These are phyloP conservation scores for Ramaria rubella DNA, from an alignment of 768 basidiomycete genomes.

Conservation along the genomic window DNA sequence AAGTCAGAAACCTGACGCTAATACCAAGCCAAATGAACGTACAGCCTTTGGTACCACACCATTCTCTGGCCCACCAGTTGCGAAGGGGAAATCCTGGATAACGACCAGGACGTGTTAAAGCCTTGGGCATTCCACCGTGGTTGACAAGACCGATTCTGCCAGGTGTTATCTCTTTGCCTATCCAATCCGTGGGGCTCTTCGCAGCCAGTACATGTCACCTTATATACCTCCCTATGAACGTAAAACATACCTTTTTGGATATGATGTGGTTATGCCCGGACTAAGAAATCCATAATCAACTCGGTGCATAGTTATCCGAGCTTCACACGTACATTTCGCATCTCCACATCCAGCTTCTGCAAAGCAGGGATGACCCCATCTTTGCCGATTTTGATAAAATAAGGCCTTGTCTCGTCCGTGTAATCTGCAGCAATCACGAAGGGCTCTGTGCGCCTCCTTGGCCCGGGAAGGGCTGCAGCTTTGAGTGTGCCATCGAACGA, in stretches of 20 bases:
- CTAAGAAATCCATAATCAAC: constrained; percentile 27
- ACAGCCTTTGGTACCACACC: constrained; percentile 64
- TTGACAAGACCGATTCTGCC: constrained; percentile 71
- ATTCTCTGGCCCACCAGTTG: constrained; percentile 83
- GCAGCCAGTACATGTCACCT: neutral
- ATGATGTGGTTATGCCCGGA: constrained; percentile 50
- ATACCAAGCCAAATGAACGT: constrained; percentile 23
- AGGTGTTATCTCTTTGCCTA: constrained; percentile 63
- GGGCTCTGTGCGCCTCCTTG: neutral
- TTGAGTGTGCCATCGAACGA: neutral
- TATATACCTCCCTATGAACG: neutral
- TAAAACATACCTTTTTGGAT: constrained; percentile 47
- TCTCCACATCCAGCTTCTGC: constrained; percentile 59
- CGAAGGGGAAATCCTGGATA: constrained; percentile 71
- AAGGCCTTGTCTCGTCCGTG: constrained; percentile 50
- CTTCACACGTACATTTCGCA: constrained; percentile 39
- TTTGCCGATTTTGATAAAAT: constrained; percentile 63
- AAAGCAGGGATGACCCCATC: constrained; percentile 65
- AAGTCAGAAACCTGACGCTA: neutral
- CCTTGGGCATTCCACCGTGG: constrained; percentile 76
- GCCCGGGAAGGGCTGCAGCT: neutral
- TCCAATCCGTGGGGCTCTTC: constrained; percentile 59
- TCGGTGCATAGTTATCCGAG: constrained; percentile 1
- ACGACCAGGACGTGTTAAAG: constrained; percentile 66
- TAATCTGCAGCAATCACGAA: constrained; percentile 13